A percentile compares a stretch with the other conserved stretches of the same genome.
Evolutionary conservation across 495 filamentous ascomycete species (phyloP).

Genomic region (Xylaria telfairii): DNA sequence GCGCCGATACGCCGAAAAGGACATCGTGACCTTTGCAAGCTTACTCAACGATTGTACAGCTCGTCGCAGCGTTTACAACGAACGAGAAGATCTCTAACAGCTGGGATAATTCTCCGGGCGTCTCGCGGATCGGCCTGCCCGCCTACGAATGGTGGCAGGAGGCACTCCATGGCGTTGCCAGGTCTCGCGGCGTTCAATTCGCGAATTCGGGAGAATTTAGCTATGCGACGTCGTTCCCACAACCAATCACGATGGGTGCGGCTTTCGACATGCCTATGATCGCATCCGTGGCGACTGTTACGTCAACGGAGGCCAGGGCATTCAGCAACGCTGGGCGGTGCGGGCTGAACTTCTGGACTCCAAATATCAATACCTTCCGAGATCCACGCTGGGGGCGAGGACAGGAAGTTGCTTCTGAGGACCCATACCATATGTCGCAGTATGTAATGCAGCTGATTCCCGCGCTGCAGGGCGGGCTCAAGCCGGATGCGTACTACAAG

Average conservation of each 20-base stretch:
- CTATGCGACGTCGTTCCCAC: slow-evolving; percentile 68
- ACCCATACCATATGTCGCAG: slow-evolving; percentile 59
- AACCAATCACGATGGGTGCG: slow-evolving; percentile 64
- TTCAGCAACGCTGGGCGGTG: slow-evolving; percentile 64
- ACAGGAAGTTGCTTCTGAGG: slow-evolving; percentile 68
- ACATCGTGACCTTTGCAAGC: neutral
- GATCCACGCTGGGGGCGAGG: slow-evolving; percentile 68
- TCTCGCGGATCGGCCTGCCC: slow-evolving; percentile 58
- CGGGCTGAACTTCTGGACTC: slow-evolving; percentile 66
- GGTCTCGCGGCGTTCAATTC: slow-evolving; percentile 43
- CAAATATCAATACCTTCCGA: slow-evolving; percentile 69
- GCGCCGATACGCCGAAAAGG: neutral
- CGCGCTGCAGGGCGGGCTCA: slow-evolving; percentile 62
- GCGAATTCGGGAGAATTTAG: slow-evolving; percentile 43
- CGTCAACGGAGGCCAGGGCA: slow-evolving; percentile 66
- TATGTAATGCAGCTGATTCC: slow-evolving; percentile 66
- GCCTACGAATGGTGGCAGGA: slow-evolving; percentile 61
- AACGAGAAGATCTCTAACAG: slow-evolving; percentile 64
- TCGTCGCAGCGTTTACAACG: slow-evolving; percentile 33
- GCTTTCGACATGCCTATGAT: slow-evolving; percentile 67
- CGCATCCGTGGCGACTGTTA: slow-evolving; percentile 59
- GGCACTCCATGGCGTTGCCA: slow-evolving; percentile 53
- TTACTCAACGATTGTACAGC: slow-evolving; percentile 21
- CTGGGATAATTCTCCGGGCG: slow-evolving; percentile 59
- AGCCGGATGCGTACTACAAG: slow-evolving; percentile 46